phyloP scores from a whole-genome alignment of 1,284 basidiomycete genomes.

The Cystobasidium pallidum region DNA sequence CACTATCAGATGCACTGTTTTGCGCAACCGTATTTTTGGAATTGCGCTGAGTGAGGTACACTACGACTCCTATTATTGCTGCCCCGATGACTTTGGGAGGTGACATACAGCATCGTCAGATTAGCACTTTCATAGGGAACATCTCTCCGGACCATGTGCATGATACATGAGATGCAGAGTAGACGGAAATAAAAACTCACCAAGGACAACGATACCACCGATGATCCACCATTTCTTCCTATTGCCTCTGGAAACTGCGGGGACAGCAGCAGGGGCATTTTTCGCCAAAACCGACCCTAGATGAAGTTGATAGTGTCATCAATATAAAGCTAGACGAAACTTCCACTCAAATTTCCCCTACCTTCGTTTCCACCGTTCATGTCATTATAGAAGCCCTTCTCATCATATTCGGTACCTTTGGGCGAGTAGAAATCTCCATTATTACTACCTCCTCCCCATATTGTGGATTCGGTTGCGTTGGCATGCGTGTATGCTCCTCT shows the following conservation, averaged over 20 bases:
- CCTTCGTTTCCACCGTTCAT: no score
- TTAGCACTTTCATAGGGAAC: background rate
- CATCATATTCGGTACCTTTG: background rate
- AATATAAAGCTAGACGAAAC: background rate
- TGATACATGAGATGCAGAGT: background rate
- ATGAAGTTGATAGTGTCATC: no score
- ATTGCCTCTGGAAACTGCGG: background rate
- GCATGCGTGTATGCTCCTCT: constrained; percentile 10
- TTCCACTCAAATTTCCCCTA: background rate
- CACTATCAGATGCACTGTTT: constrained; percentile 13
- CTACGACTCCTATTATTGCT: constrained; percentile 13
- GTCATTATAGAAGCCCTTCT: constrained; percentile 22
- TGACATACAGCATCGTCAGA: no score
- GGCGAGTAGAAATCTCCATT: background rate
- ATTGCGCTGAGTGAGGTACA: constrained; percentile 17
- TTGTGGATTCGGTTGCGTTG: constrained; percentile 12
- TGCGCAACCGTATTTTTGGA: constrained; percentile 1
- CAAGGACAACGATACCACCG: background rate
- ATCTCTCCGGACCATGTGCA: no score
- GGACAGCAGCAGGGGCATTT: no score
- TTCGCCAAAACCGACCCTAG: no score
- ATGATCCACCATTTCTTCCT: constrained; percentile 32
- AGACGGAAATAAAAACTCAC: no score
- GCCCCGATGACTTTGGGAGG: constrained; percentile 10
- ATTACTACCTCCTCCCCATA: constrained; percentile 4